Percentiles rank a stretch among this genome's conserved stretches.
Evolutionary conservation across 768 basidiomycete species (phyloP).

Genomic region (Suillus subaureus): DNA sequence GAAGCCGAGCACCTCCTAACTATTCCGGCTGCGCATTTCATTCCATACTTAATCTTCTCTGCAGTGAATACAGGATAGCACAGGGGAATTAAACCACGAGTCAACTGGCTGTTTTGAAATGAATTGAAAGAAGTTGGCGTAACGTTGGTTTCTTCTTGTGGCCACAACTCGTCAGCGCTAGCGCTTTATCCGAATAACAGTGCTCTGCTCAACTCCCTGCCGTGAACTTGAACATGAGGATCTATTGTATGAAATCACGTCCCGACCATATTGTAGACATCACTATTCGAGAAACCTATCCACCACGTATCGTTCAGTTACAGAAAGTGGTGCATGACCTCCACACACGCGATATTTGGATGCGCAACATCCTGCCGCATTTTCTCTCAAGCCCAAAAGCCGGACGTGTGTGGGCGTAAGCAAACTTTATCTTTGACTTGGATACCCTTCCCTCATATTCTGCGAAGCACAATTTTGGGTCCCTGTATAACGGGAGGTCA

Average conservation of each 20-base stretch:
- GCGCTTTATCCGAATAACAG: not conserved
- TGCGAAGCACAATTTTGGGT: not conserved
- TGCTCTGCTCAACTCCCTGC: not conserved
- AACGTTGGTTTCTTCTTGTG: not conserved
- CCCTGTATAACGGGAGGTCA: not conserved
- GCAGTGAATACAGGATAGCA: not conserved
- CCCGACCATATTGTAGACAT: not conserved
- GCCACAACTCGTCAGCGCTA: not conserved
- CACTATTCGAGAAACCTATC: not conserved
- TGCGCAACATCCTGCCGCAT: not conserved
- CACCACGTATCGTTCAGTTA: not conserved
- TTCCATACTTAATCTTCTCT: not conserved
- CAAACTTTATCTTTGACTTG: not conserved
- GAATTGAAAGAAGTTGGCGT: not conserved
- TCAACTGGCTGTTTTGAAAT: not conserved
- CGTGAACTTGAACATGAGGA: not conserved
- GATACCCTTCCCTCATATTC: not conserved
- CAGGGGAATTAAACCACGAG: not conserved
- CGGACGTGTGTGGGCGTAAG: not conserved
- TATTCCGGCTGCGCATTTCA: not conserved
- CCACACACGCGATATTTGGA: conserved; percentile 5
- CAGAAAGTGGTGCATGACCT: not conserved
- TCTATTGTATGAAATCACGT: conserved; percentile 3
- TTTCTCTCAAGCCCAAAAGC: not conserved
- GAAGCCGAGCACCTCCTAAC: not conserved